Base-by-base conservation (phyloP, 2,329 filamentous ascomycete genomes). In the Didymella lethalis region DNA sequence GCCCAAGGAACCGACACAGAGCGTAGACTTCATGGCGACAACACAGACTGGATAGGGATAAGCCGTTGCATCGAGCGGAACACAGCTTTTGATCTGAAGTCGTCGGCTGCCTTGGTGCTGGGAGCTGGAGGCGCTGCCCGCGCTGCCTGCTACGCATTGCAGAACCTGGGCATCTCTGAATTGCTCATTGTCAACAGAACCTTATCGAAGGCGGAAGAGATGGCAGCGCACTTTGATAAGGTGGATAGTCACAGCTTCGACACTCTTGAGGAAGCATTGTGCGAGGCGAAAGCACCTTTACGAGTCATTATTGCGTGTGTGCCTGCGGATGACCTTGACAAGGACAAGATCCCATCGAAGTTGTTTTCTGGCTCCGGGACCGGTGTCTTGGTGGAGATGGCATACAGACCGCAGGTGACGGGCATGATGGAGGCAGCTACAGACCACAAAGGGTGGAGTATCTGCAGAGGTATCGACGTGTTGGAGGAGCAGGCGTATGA, bases 21-120 rank as follows among this genome's bases (percentile, higher is more conserved):
- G 38, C 38, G 34, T 4, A 41, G 7, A 23, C 34, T 50, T 3
- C 31, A 48, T 12, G 53, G 53, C 12, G 53, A 50, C 23, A 56
- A 56, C 36, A 56, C 53, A 28, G 53, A 56, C 28, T 56, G 53
- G 53, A 32, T 34, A 7, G 53, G 53, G 14, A 49, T 56, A 16
- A 45, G 29, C 12, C 41, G 38, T 4, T 56, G 53, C n/a, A 36
- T 56, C 20, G 47, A 48, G 8, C 25, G 38, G n/a, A 50, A 25
- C 32, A 7, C 18, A 2, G 14, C 26, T 7, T 16, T 14, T 7
- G 26, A 34, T 20, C 18, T 46, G 2, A 23, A 34, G 6, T 38
- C 46, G 6, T 49, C 53, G 7, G 32, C 53, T 41, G 53, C 18
- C 4, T 10, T 56, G 31, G 40, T 56, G 7, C 26, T 56, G n/a